Base-by-base conservation (phyloP, 345 rosid genomes). In the Hibiscus tridactylites region DNA sequence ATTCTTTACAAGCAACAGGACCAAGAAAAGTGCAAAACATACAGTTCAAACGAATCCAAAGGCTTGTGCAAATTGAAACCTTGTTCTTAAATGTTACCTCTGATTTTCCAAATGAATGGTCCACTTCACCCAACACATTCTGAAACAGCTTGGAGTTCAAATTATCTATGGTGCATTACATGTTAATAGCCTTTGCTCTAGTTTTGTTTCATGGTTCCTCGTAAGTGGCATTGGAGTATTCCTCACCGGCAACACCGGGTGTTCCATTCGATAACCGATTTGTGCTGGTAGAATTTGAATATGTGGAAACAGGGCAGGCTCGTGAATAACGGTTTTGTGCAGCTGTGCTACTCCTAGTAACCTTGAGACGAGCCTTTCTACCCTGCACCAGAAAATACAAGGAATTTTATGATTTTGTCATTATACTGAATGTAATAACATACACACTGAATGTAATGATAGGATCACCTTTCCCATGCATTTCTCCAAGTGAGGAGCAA, bases 401-500 rank as follows among this genome's bases (percentile, higher is more conserved):
- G 21, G 21, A 64, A 9, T 0, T 54, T 54, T 17, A 54, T 17
- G 7, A 21, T 21, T 21, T 21, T 21, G 21, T 21, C 21, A 21
- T 21, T 21, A 21, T 21, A 21, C 21, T 21, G 21, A 21, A 21
- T 21, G 21, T 21, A 21, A 21, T 21, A 21, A 21, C 21, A 21
- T 0, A n/a, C n/a, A n/a, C n/a, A n/a, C n/a, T n/a, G n/a, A n/a
- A n/a, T n/a, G n/a, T n/a, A n/a, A 21, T 21, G 58, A 15, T n/a
- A 15, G 75, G 37, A 46, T 75, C 73, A 95, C 98, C 97, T 90
- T 95, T 75, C 99, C 99, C 97, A 95, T 92, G 87, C 99, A 95
- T 83, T 88, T 95, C 70, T 90, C 98, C 77, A 92, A 72, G 84
- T 95, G 98, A 77, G 97, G 97, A 83, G 98, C 97, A 77, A 94